Conservation (phyloP, 768 basidiomycete species). For the Candolleomyces efflorescens region DNA sequence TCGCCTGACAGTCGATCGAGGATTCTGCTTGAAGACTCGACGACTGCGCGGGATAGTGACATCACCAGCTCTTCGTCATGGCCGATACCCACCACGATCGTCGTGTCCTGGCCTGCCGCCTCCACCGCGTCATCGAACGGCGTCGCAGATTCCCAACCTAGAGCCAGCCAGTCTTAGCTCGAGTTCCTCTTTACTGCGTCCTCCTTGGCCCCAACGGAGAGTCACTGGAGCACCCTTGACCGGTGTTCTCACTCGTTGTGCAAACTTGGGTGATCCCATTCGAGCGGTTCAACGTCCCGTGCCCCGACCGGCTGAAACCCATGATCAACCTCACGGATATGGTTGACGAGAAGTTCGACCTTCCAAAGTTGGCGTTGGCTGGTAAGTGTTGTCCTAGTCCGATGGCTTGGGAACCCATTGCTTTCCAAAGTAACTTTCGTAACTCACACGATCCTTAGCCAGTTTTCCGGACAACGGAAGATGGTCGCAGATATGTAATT, state of each 20-base stretch:
- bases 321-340: background rate
- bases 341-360: background rate
- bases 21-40: constrained; percentile 4
- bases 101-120: constrained; percentile 9
- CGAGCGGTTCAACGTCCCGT: constrained; percentile 24
- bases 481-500: background rate
- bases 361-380: background rate
- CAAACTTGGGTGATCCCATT: constrained; percentile 28
- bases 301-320: constrained; percentile 14
- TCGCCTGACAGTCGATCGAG: constrained; percentile 8
- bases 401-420: too few species aligned
- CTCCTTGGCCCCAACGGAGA: constrained; percentile 45
- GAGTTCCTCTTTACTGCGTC: constrained; percentile 32
- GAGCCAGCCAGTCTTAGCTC: too few species aligned
- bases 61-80: constrained; percentile 13
- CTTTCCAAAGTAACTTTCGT: too few species aligned
- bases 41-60: background rate
- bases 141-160: constrained; percentile 15
- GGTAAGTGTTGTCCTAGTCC: too few species aligned
- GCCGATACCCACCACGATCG: constrained; percentile 7
- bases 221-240: constrained; percentile 25
- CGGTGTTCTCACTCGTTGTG: constrained; percentile 36
- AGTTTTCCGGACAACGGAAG: background rate
- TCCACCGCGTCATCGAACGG: constrained; percentile 21
- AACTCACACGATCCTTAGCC: too few species aligned